These are phyloP conservation scores for Peronospora destructor DNA, from an alignment of 352 stramenopile genomes.

Conservation along the genomic window DNA sequence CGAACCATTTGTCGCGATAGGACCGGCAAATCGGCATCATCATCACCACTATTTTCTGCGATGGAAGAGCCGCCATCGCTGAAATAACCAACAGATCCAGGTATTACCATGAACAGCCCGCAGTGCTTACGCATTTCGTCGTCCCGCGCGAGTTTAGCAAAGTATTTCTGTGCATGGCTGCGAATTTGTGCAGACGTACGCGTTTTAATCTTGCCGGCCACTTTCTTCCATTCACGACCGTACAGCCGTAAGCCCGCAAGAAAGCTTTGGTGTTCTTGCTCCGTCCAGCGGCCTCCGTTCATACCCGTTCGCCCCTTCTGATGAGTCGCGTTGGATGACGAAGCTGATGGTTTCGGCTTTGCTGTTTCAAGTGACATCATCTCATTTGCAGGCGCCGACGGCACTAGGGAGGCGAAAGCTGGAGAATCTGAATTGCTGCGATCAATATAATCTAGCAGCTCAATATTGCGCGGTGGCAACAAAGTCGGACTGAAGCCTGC, in stretches of 20 bases:
- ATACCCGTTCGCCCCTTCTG: conserved; percentile 56
- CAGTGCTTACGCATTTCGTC: conserved; percentile 56
- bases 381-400: conserved; percentile 18
- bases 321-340: conserved; percentile 34
- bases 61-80: conserved; percentile 57
- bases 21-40: conserved; percentile 30
- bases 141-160: conserved; percentile 78
- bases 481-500: conserved; percentile 7
- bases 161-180: conserved; percentile 84
- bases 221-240: conserved; percentile 97
- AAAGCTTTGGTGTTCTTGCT: conserved; percentile 94
- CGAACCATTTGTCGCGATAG: conserved; percentile 10
- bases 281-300: conserved; percentile 91
- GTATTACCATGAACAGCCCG: conserved; percentile 19
- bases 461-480: conserved; percentile 5
- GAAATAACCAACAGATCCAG: conserved; percentile 36
- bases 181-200: conserved; percentile 82
- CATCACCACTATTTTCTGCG: conserved; percentile 51
- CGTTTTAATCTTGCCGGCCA: conserved; percentile 85
- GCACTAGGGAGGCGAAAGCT: conserved; percentile 20
- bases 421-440: conserved; percentile 20
- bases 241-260: conserved; percentile 89
- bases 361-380: conserved; percentile 22
- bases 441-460: conserved; percentile 18
- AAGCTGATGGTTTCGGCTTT: conserved; percentile 9